Evolutionary conservation across 495 filamentous ascomycete genomes (phyloP), one percentile per base, ranked within the genome.

Genomic region (Neurospora cerealis): DNA sequence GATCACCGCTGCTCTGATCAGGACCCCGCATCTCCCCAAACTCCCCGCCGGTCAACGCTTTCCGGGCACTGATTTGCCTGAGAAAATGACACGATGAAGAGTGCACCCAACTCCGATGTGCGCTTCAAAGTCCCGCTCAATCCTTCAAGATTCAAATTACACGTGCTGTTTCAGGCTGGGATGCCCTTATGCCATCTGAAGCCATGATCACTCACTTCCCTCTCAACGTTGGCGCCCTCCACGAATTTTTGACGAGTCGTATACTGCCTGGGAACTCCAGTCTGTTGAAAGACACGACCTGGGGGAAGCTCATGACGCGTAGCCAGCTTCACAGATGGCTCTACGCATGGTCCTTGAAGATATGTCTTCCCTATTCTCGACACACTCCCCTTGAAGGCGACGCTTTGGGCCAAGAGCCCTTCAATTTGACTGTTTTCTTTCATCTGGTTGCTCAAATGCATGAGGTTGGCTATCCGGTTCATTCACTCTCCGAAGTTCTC

Each of bases 401-500:
- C 24, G 38, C n/a, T 2, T 60, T 60, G 5, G 69, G 79, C 15
- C 72, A 76, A 21, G 76, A 77, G 5, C 81, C 83, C 8, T 72
- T 81, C 9, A 83, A 83, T 62, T 73, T 80, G 32, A 80, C 77
- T 2, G 73, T 69, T 28, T 78, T 83, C 60, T 28, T 83, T 24
- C 79, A 78, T 15, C 74, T 82, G n/a, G 69, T 83, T 3, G 71
- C 71, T 2, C 76, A 79, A 40, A 70, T 81, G n/a, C 73, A 70
- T 17, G 75, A 79, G 46, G 83, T 19, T 66, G 28, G 83, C 15
- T 84, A 83, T 66, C 80, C 81, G 5, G 75, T 78, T 3, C 81
- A 84, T 34, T 84, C 81, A 81, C 75, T 81, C 7, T 79, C 81
- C 1, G 42, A 38, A 5, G 69, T 83, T 13, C 72, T 82, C 24